A percentile compares a stretch with the other conserved stretches of the same genome.
These are phyloP conservation scores for Geotrichum australiense DNA, from an alignment of 1,139 yeast genomes.

Conservation along the genomic window DNA sequence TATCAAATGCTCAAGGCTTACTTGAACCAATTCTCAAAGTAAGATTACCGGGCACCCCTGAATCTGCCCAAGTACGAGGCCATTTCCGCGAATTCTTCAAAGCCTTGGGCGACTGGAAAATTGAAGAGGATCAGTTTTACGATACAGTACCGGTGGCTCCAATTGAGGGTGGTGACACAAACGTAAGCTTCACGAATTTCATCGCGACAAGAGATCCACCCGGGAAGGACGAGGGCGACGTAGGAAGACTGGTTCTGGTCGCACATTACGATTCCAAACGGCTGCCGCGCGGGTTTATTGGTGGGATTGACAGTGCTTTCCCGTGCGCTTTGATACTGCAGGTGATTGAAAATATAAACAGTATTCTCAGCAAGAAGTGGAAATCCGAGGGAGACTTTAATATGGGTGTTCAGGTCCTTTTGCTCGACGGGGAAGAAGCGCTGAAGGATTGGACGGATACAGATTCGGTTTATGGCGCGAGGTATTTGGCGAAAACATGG, in stretches of 20 bases:
- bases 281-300: constrained; percentile 47
- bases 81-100: constrained; percentile 33
- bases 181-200: constrained; percentile 42
- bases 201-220: constrained; percentile 35
- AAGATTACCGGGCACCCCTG: constrained; percentile 43
- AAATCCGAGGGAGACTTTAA: neutral
- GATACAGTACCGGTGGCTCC: constrained; percentile 31
- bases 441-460: constrained; percentile 42
- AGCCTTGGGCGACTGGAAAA: constrained; percentile 33
- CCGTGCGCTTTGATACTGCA: constrained; percentile 49
- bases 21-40: constrained; percentile 33
- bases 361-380: constrained; percentile 29
- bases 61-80: constrained; percentile 36
- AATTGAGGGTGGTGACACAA: constrained; percentile 17
- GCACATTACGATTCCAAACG: constrained; percentile 52
- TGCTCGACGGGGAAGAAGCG: constrained; percentile 59
- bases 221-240: constrained; percentile 21
- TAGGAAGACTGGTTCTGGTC: constrained; percentile 39
- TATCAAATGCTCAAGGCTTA: constrained; percentile 23
- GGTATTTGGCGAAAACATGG: constrained; percentile 43
- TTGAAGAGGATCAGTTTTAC: constrained; percentile 39
- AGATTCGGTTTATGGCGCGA: constrained; percentile 52
- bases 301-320: constrained; percentile 53
- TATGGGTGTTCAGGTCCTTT: constrained; percentile 44
- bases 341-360: constrained; percentile 36